These are phyloP conservation scores for Ophiostoma ips DNA, from an alignment of 2,329 filamentous ascomycete genomes.

Conservation along the genomic window DNA sequence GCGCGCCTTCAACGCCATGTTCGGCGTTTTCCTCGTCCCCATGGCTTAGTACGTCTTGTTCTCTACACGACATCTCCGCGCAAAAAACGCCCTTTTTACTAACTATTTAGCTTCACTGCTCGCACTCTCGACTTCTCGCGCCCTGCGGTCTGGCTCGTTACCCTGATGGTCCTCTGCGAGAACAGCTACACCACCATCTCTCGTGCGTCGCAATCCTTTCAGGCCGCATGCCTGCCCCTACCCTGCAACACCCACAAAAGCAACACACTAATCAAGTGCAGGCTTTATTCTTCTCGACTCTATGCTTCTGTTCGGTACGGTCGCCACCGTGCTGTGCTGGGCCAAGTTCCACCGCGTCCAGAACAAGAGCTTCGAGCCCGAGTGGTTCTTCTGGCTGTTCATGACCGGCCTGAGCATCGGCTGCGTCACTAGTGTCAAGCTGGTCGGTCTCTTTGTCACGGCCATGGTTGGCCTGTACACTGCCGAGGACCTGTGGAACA, in stretches of 20 bases:
- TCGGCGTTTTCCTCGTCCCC: constrained; percentile 83
- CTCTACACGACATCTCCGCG: neutral
- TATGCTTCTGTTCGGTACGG: constrained; percentile 98
- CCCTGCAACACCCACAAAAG: neutral
- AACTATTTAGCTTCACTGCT: constrained; percentile 51
- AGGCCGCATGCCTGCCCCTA: neutral
- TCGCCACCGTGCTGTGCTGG: constrained; percentile 94
- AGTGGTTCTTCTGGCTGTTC: constrained; percentile 93
- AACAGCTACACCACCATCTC: constrained; percentile 99
- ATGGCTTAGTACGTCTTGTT: constrained; percentile 51
- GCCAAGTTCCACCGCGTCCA: constrained; percentile 87
- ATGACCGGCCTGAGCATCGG: constrained; percentile 91
- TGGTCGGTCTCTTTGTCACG: constrained; percentile 91
- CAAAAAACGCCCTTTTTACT: neutral
- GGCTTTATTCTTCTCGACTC: constrained; percentile 90
- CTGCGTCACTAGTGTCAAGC: constrained; percentile 96
- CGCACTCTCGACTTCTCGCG: constrained; percentile 77
- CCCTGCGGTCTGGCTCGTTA: constrained; percentile 86
- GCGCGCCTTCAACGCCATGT: constrained; percentile 93
- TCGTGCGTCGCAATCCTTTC: constrained; percentile 27
- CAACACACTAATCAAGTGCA: neutral
- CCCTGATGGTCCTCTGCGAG: constrained; percentile 94
- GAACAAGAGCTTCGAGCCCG: constrained; percentile 68
- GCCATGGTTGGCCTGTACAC: constrained; percentile 93
- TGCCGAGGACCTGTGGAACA: constrained; percentile 91